Evolutionary conservation across 176 grass and related monocot genomes (phyloP), one percentile per base, ranked within the genome.

Genomic region (Luzula sylvatica): DNA sequence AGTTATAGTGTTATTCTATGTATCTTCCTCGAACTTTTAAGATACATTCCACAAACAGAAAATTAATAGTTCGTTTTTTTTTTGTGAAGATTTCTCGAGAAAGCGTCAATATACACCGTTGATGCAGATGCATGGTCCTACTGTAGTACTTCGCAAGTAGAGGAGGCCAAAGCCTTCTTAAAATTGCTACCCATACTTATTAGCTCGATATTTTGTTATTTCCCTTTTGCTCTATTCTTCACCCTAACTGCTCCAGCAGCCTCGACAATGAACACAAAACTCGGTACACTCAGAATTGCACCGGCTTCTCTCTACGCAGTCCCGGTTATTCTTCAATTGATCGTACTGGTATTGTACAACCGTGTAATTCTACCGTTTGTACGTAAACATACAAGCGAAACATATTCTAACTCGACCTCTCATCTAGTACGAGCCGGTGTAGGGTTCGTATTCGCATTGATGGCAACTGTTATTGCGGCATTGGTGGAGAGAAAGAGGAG

Each of bases 181-280:
- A 24, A n/a, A 16, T 76, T 84, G 86, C 49, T 90, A 42, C 80
- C 86, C 11, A 63, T 84, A 53, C 58, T 84, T 21, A 19, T 76
- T 38, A 80, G 86, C 41, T 73, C 63, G 45, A 23, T 80, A 3
- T 45, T 84, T 32, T 53, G 60, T 67, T 77, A 67, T 64, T 32
- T 79, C 25, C 80, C 80, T 8, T 74, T 77, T 45, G 70, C 76
- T 3, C 44, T 80, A 20, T 62, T 84, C n/a, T 75, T 77, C 64
- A 77, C 80, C 17, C 64, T 90, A 40, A 80, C 80, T 30, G 74
- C 83, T 63, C 80, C 71, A 24, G 75, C 79, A 17, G 86, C 80
- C 20, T 65, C 64, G 40, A 71, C 58, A 3, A 90, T 90, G 86
- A 65, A 90, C 44, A 51, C 9, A 35, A 3, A 50, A 24, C 65